A percentile compares a stretch with the other conserved stretches of the same genome.
Evolutionary conservation across 1,284 basidiomycete genomes (phyloP).

Genomic region (Rhodotorula sp.): DNA sequence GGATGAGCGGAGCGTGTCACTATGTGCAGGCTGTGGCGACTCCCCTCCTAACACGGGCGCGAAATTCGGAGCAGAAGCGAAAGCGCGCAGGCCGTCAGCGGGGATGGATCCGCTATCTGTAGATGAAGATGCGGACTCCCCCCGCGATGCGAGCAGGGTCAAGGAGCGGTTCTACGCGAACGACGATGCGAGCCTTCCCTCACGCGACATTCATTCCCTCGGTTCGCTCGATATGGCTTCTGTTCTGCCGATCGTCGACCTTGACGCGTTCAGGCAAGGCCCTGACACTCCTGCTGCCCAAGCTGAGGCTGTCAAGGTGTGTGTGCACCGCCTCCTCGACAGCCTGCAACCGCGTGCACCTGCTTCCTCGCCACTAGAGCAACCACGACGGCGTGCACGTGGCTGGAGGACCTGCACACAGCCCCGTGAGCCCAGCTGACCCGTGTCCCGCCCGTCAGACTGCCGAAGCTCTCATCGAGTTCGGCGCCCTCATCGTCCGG

Average conservation of each 20-base stretch:
- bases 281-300: conserved; percentile 58
- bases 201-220: background rate
- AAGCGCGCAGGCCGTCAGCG: no score
- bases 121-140: no score
- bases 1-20: no score
- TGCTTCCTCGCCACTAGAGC: background rate
- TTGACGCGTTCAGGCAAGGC: conserved; percentile 68
- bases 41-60: no score
- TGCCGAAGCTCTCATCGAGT: conserved; percentile 73
- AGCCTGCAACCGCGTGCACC: no score
- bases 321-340: conserved; percentile 5
- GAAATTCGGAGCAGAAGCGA: no score
- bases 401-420: no score
- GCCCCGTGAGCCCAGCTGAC: background rate
- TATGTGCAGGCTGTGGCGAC: no score
- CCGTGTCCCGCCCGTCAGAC: conserved; percentile 55
- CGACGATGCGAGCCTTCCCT: background rate
- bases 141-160: no score
- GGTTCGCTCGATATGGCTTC: background rate
- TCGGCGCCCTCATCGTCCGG: conserved; percentile 76
- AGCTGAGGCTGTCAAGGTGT: conserved; percentile 68
- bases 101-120: no score
- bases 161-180: no score
- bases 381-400: no score
- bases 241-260: conserved; percentile 70